A percentile compares a stretch with the other conserved stretches of the same genome.
Conservation (phyloP, 768 basidiomycete genomes). For the Auricularia auricula-judae region DNA sequence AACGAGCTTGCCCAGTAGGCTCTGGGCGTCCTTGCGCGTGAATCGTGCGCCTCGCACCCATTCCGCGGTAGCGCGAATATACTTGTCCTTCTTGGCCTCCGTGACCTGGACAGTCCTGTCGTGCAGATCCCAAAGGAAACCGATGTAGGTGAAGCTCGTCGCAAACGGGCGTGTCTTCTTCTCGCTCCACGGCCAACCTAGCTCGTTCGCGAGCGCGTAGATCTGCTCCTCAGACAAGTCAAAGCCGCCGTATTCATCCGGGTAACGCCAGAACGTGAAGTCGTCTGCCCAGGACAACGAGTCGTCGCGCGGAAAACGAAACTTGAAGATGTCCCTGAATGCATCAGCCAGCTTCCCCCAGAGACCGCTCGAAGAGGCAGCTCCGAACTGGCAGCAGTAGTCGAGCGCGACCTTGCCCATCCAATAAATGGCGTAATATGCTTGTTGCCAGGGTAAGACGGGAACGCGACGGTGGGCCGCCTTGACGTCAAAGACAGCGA, state of each 20-base stretch:
- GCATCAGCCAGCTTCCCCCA: conserved; percentile 24
- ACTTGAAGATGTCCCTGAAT: conserved; percentile 18
- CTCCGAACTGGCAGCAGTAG: conserved; percentile 20
- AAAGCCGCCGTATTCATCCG: too few relatives aligned
- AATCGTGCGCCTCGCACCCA: too few relatives aligned
- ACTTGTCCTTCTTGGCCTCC: too few relatives aligned
- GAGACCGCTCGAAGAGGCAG: conserved; percentile 17
- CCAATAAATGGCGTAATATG: conserved; percentile 16
- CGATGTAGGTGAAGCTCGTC: conserved; percentile 3
- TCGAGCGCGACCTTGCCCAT: conserved; percentile 22
- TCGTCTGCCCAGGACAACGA: conserved; percentile 30
- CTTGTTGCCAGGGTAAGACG: conserved; percentile 9
- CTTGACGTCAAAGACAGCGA: conserved; percentile 8
- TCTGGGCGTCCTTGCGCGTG: too few relatives aligned
- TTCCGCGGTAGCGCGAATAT: too few relatives aligned
- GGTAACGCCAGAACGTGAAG: conserved; percentile 17
- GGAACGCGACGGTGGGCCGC: conserved; percentile 3
- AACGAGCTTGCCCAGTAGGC: too few relatives aligned
- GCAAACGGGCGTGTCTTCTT: conserved; percentile 20
- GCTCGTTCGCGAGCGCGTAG: conserved; percentile 2
- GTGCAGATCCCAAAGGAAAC: too few relatives aligned
- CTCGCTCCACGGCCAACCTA: conserved; percentile 27
- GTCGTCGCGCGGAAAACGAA: conserved; percentile 7
- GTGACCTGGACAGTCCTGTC: too few relatives aligned
- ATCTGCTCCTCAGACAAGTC: too few relatives aligned